Percentiles rank a stretch among this genome's conserved stretches.
phyloP scores from a whole-genome alignment of 371 early-diverging fungal species.

The Mucor velutinosus region DNA sequence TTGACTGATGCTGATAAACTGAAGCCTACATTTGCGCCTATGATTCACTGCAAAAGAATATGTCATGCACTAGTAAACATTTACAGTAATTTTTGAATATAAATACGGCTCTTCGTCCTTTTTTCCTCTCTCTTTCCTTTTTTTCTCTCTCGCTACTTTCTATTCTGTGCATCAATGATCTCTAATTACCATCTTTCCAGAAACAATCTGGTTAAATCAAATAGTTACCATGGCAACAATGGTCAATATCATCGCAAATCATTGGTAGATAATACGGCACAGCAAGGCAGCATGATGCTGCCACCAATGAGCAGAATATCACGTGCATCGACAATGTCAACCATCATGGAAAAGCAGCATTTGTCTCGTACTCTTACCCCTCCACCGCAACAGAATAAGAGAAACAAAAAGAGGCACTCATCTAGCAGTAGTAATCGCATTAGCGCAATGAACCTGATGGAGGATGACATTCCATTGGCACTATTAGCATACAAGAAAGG shows the following conservation, averaged over 20 bases:
- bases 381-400: neutral
- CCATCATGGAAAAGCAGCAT: constrained; percentile 11
- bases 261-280: neutral
- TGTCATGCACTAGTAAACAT: constrained; percentile 2
- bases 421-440: constrained; percentile 2
- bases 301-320: constrained; percentile 3
- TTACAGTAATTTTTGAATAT: neutral
- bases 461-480: constrained; percentile 33
- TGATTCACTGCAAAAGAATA: neutral
- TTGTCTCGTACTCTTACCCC: neutral
- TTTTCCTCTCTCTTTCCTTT: neutral
- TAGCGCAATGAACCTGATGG: neutral
- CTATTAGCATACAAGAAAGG: constrained; percentile 28
- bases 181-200: neutral
- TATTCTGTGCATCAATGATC: neutral
- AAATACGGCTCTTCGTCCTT: neutral
- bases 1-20: neutral
- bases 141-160: neutral
- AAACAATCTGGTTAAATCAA: neutral
- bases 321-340: constrained; percentile 14
- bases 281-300: neutral
- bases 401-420: neutral
- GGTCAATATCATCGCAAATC: neutral
- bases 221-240: neutral
- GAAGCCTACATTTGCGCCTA: neutral